Evolutionary conservation across 306 rosid genomes (phyloP).

Genomic region (Carpinus fangiana): DNA sequence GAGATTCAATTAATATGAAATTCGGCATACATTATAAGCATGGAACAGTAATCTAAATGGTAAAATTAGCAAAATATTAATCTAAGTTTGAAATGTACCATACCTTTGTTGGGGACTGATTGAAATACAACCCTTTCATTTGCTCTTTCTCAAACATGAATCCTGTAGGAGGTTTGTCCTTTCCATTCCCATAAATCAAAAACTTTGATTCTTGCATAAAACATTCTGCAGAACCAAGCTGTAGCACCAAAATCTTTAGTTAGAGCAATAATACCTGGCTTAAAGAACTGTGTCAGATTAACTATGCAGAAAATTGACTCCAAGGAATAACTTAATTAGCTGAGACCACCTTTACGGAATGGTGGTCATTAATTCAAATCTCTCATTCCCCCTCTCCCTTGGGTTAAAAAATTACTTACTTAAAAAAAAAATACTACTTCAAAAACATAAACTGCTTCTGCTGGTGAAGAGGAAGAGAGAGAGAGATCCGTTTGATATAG

Average conservation of each 20-base stretch:
- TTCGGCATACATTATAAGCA: no score
- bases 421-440: not conserved
- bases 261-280: slow-evolving; percentile 21
- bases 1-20: no score
- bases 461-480: not conserved
- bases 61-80: no score
- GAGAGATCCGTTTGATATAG: not conserved
- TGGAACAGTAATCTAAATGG: no score
- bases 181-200: slow-evolving; percentile 85
- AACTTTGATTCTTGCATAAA: slow-evolving; percentile 84
- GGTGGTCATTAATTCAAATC: no score
- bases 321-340: no score
- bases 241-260: slow-evolving; percentile 31
- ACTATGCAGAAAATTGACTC: no score
- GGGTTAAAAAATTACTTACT: no score
- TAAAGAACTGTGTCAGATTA: not conserved
- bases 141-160: slow-evolving; percentile 99
- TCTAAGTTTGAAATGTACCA: slow-evolving; percentile 16
- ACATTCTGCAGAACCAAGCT: slow-evolving; percentile 88
- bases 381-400: no score
- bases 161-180: slow-evolving; percentile 85
- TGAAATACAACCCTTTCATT: slow-evolving; percentile 92
- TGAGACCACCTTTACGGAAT: no score
- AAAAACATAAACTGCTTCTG: slow-evolving; percentile 4
- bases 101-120: slow-evolving; percentile 90